Base-by-base conservation (phyloP, 2,329 filamentous ascomycete species). In the Clonostachys solani region DNA sequence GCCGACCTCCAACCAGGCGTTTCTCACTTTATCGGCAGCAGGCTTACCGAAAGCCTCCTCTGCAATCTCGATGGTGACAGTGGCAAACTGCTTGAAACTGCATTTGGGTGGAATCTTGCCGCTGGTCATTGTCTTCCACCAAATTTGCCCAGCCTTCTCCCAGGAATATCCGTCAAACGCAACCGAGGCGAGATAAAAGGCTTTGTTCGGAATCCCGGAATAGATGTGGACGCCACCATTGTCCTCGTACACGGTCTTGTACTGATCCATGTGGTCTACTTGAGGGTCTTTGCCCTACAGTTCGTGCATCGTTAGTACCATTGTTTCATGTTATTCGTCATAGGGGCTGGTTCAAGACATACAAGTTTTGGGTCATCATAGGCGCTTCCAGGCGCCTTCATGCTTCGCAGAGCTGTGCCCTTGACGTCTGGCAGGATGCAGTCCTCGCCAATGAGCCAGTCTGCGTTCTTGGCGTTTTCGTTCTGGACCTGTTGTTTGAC, bases 171-270 rank as follows among this genome's bases (percentile, higher is more conserved):
- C 77, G 13, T 75, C 77, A 52, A 81, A 70, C 2, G 62, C 66
- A 5, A 65, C 58, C 2, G 74, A 61, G 12, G 62, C 68, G 10
- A 77, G 68, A 53, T 78, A 78, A 52, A 82, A 82, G 3, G 77
- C 78, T 50, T 71, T 69, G 62, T 81, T 82, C 3, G 77, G 78
- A 41, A 82, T 81, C 6, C 78, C 78, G 6, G 75, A 80, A 60
- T 71, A 78, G 43, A 76, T 61, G 58, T 81, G 77, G 4, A 80
- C 76, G 33, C 78, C 78, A 8, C 74, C 74, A 41, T 75, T 72
- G 56, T 80, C 77, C 8, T 73, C 65, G 5, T 49, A 58, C 4
- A 61, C 72, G 1, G 54, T 52, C 42, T 61, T 59, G 57, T 68
- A 77, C 34, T 68, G 55, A 19, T 61, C 63, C 67, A 78, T 75